Conservation (phyloP, 768 basidiomycete species). For the Leucosporidium yakuticum region DNA sequence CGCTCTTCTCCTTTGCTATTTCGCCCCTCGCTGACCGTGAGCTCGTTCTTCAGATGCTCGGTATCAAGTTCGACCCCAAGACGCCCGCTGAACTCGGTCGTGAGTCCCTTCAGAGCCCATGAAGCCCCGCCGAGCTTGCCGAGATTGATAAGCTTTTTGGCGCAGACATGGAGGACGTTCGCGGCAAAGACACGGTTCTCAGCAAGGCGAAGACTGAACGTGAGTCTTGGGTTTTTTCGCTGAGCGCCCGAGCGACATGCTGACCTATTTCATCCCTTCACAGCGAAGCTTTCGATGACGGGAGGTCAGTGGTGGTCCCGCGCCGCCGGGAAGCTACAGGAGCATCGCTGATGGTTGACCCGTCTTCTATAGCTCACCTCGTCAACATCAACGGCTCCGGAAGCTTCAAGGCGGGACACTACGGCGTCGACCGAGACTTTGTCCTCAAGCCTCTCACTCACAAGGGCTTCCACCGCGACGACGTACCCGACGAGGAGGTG, state of each 20-base stretch:
- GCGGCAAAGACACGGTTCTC: neutral
- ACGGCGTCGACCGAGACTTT: neutral
- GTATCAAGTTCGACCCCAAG: conserved; percentile 6
- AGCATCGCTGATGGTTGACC: no score
- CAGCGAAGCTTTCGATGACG: neutral
- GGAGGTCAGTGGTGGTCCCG: no score
- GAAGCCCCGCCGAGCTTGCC: neutral
- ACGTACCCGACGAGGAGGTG: conserved; percentile 1
- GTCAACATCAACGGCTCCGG: conserved; percentile 14
- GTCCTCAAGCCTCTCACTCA: neutral
- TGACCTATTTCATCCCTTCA: neutral
- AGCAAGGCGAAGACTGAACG: neutral
- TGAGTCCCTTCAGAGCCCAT: neutral
- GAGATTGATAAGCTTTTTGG: neutral
- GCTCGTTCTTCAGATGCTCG: neutral
- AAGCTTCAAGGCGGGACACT: neutral
- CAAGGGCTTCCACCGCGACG: conserved; percentile 5
- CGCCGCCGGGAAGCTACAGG: no score
- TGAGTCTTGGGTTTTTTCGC: neutral
- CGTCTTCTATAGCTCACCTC: neutral
- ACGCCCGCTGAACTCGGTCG: conserved; percentile 6
- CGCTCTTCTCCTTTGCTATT: neutral
- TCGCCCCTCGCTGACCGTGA: neutral
- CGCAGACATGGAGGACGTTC: conserved; percentile 3
- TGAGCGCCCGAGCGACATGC: neutral